Evolutionary conservation across 768 basidiomycete genomes (phyloP).

Genomic region (Mycena filopes): DNA sequence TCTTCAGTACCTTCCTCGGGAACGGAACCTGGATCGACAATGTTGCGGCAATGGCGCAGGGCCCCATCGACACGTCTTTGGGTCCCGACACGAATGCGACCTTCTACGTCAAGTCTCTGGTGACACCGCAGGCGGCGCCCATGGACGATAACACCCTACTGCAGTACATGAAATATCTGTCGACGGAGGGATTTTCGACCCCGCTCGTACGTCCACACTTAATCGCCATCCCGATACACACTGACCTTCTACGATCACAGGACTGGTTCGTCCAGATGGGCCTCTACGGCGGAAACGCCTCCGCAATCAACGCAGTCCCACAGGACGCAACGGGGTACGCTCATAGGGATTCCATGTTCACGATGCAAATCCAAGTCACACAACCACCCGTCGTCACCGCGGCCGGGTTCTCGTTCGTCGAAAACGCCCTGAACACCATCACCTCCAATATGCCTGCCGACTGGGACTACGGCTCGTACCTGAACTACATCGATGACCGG

Average conservation of each 20-base stretch:
- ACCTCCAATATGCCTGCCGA: neutral
- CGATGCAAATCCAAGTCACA: conserved; percentile 44
- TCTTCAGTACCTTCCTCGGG: conserved; percentile 26
- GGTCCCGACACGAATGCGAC: conserved; percentile 47
- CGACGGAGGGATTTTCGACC: conserved; percentile 46
- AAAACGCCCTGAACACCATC: neutral
- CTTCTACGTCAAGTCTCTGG: conserved; percentile 54
- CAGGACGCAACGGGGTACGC: conserved; percentile 44
- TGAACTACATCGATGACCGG: too few species aligned
- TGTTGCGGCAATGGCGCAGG: conserved; percentile 41
- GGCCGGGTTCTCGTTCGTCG: neutral
- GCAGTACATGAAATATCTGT: conserved; percentile 49
- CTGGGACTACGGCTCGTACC: neutral
- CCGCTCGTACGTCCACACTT: neutral
- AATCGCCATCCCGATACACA: neutral
- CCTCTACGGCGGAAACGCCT: conserved; percentile 43
- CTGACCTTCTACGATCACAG: conserved; percentile 14
- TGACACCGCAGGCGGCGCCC: conserved; percentile 47
- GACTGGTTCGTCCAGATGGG: conserved; percentile 40
- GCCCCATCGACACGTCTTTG: conserved; percentile 40
- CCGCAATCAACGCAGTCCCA: conserved; percentile 43
- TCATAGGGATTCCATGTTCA: conserved; percentile 43
- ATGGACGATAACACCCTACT: conserved; percentile 42
- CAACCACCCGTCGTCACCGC: neutral
- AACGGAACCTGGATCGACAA: conserved; percentile 44